phyloP scores from a whole-genome alignment of 192 early-diverging fungal species.

The Rhizoclosmatium globosum region DNA sequence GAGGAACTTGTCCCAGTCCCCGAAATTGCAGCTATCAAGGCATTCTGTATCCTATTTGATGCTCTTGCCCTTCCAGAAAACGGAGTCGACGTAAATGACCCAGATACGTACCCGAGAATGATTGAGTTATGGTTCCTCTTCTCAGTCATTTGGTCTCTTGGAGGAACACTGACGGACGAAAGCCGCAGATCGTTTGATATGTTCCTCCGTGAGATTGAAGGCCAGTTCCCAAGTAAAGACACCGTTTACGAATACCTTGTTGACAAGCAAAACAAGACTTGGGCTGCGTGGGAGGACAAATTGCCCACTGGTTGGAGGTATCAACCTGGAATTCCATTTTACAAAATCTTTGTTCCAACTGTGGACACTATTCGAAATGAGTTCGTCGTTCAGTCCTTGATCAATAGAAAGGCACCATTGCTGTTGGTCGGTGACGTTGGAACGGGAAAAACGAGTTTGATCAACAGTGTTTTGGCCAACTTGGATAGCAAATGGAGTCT shows the following conservation, averaged over 20 bases:
- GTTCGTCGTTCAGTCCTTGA: constrained; percentile 56
- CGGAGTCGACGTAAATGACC: constrained; percentile 57
- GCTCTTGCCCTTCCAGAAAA: constrained; percentile 58
- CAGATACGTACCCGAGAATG: constrained; percentile 58
- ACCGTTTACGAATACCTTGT: constrained; percentile 68
- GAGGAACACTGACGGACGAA: constrained; percentile 63
- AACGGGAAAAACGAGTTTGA: constrained; percentile 64
- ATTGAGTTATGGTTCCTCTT: constrained; percentile 68
- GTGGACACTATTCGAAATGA: constrained; percentile 67
- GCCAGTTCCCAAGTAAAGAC: constrained; percentile 68
- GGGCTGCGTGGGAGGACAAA: constrained; percentile 67
- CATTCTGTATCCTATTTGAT: constrained; percentile 61
- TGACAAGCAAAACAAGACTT: constrained; percentile 60
- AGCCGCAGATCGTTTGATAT: constrained; percentile 60
- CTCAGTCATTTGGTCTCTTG: constrained; percentile 64
- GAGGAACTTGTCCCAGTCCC: constrained; percentile 61
- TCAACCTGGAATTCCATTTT: constrained; percentile 54
- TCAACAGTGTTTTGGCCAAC: constrained; percentile 58
- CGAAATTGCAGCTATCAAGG: constrained; percentile 55
- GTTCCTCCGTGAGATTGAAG: constrained; percentile 67
- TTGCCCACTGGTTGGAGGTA: constrained; percentile 61
- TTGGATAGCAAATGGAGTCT: constrained; percentile 49
- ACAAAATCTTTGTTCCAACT: constrained; percentile 72
- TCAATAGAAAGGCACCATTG: constrained; percentile 57
- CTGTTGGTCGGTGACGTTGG: constrained; percentile 66